Base-by-base conservation (phyloP, 78 protist species). In the Speleostelium caveatum region DNA sequence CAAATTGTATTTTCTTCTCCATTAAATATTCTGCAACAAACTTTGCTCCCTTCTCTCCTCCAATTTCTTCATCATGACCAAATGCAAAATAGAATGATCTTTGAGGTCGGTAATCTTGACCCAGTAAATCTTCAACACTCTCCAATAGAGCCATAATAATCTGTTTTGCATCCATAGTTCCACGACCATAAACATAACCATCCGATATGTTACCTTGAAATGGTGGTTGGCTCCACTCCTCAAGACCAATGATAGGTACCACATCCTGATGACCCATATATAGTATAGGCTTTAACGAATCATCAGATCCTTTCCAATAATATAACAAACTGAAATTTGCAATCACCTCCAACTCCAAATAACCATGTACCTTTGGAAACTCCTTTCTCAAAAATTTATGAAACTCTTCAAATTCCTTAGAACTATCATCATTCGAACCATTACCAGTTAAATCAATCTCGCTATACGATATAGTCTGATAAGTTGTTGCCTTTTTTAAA, bases 31-130 rank as follows among this genome's bases (percentile, higher is more conserved):
- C n/a, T 2, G 66, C 75, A 3, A 83, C 69, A 35, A 42, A 38
- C 21, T 36, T 7, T 3, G 91, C 91, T 41, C 91, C 91, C 3
- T n/a, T 19, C 10, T 19, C 2, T 32, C 91, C 91, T 41, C 91
- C 91, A 19, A 83, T 14, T 45, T 83, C 91, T 36, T 83, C 91
- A 33, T 83, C 91, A n/a, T 83, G 91, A 24, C 91, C 91, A 41
- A 83, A 69, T 45, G 91, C 91, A 14, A 83, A 59, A 38, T 83
- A 83, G 51, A 83, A 14, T 56, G 91, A 56, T 21, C 91, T 42
- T 36, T 69, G 77, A 38, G 91, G 80, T 38, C 36, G 28, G 58
- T 35, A 69, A 7, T 67, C 73, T 39, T 69, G 77, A 33, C 39
- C 42, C 22, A 83, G 49, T 32, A 69, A 19, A 41, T 83, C 91